Conservation (phyloP, 306 rosid genomes). For the Begonia loranthoides region DNA sequence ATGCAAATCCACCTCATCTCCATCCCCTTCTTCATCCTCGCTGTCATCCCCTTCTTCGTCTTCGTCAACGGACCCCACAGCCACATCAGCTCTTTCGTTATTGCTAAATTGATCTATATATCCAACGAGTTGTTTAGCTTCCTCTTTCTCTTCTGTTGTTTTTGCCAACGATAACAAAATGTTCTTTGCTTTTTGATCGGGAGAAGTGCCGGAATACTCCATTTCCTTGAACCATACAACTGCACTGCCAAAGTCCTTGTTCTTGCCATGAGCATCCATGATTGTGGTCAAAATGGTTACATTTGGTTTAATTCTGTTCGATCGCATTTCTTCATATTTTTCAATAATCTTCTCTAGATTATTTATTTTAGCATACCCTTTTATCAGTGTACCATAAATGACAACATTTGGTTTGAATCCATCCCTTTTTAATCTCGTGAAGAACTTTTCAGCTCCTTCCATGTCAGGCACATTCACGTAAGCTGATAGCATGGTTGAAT, state of each 20-base stretch:
- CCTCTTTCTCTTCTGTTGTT: conserved; percentile 43
- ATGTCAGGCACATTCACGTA: conserved; percentile 76
- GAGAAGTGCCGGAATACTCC: conserved; percentile 44
- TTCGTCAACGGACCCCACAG: conserved; percentile 12
- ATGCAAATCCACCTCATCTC: conserved; percentile 12
- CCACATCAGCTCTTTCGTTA: conserved; percentile 14
- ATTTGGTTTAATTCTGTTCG: conserved; percentile 43
- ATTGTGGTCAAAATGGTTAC: conserved; percentile 60
- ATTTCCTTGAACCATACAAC: conserved; percentile 84
- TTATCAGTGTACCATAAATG: conserved; percentile 68
- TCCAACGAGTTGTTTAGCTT: conserved; percentile 42
- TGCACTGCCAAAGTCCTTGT: conserved; percentile 59
- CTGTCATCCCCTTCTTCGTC: conserved; percentile 25
- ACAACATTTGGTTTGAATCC: conserved; percentile 70
- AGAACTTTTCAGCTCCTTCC: conserved; percentile 84
- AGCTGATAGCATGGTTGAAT: conserved; percentile 85
- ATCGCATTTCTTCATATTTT: conserved; percentile 66
- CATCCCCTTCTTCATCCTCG: conserved; percentile 20
- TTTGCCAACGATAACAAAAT: conserved; percentile 62
- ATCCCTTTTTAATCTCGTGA: conserved; percentile 57
- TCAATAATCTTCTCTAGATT: conserved; percentile 53
- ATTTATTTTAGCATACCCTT: conserved; percentile 68
- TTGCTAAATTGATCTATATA: conserved; percentile 17
- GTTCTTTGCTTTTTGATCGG: conserved; percentile 83
- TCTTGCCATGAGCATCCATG: conserved; percentile 87